Evolutionary conservation across 208 protist genomes (phyloP).

Genomic region (Trypanosoma lewisi): DNA sequence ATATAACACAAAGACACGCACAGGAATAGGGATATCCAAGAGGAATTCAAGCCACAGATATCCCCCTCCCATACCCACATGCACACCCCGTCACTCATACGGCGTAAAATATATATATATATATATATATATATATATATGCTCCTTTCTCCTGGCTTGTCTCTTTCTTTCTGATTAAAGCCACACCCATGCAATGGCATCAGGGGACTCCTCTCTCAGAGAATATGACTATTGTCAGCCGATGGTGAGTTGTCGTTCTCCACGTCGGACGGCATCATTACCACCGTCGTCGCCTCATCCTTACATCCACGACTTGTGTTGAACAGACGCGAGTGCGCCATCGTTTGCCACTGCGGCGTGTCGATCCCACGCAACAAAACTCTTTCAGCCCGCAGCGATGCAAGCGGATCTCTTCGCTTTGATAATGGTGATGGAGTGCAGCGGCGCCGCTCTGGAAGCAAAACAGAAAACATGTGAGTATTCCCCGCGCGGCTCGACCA

Average conservation of each 20-base stretch:
- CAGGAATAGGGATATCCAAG: no score
- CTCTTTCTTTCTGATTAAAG: neutral
- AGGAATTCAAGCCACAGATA: no score
- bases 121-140: no score
- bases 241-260: conserved; percentile 25
- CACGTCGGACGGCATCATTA: conserved; percentile 24
- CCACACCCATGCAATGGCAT: neutral
- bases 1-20: no score
- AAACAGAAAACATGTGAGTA: conserved; percentile 1
- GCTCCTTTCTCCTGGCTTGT: no score
- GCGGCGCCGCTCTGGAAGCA: neutral
- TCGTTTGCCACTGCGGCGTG: conserved; percentile 13
- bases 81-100: no score
- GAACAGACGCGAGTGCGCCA: conserved; percentile 20
- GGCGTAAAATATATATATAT: no score
- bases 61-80: no score
- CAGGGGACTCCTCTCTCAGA: no score
- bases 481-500: neutral
- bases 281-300: neutral
- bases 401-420: conserved; percentile 13
- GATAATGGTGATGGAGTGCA: no score
- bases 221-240: conserved; percentile 18
- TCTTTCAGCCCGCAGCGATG: conserved; percentile 14
- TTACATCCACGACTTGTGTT: neutral
- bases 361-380: conserved; percentile 10